Evolutionary conservation across 306 rosid genomes (phyloP), one percentile per base, ranked within the genome.

Genomic region (Argentina anserina): DNA sequence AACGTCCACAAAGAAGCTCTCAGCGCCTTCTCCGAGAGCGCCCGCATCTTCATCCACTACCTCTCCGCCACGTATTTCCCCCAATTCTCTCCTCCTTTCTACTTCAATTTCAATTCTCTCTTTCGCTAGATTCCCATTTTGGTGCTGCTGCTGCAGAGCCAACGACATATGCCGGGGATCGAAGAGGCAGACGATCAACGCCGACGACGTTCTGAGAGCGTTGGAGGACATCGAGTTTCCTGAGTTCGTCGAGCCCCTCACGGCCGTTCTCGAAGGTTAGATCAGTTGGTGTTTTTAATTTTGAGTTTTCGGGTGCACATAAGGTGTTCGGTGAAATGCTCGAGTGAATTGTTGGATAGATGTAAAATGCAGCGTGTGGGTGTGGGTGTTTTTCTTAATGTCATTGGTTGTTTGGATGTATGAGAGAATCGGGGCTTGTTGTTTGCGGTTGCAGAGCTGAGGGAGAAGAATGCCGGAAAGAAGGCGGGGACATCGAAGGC

Each of bases 161-260:
- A 91, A 94, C 76, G 99, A 94, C 77, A 83, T 94, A 45, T 94
- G 99, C 83, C 91, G 66, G 82, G 99, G 92, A 71, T 82, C 94
- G 71, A 89, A 84, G 88, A 87, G 99, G 74, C 99, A 90, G 86
- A 94, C 90, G 5, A 88, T 94, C 20, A 89, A 36, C 65, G 95
- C 85, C 61, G 91, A 94, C 55, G 96, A 94, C 75, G 88, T 94
- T 28, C 72, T 91, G 43, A 87, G 88, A 77, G 95, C 97, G 34
- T 83, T 94, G 70, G 95, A 89, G 79, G 99, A 94, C 78, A 91
- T 90, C 0, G 99, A 94, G 80, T 94, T 89, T 70, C 41, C 90
- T 2, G 93, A 94, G 74, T 90, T 94, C 79, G 36, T 90, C 61
- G 70, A 65, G 39, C 90, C 97, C 72, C 89, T 94, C 1, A 85